Evolutionary conservation across 441 rosid species (phyloP), one percentile per base, ranked within the genome.

Genomic region (Adansonia grandidieri): DNA sequence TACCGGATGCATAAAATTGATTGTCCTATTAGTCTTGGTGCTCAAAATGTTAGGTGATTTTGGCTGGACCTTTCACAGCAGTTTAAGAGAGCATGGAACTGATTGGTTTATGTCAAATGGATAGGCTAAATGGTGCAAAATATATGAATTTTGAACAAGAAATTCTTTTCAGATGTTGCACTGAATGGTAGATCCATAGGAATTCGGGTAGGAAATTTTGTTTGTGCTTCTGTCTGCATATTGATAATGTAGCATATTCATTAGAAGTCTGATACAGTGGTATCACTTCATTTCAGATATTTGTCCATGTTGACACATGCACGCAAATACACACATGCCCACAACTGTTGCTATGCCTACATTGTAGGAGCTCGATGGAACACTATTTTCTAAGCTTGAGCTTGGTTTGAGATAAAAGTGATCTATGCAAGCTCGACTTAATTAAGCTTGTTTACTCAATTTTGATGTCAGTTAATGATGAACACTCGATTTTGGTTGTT

Each of bases 381-480:
- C 28, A 24, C 28, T 24, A 24, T 71, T 71, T n/a, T 28, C 11
- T 28, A 9, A 51, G 1, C 28, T 24, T 1, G 28, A 24, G 28
- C 28, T 24, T 24, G 28, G 28, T 24, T 24, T 24, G 28, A 24
- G 28, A 24, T 24, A 24, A 24, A 24, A 24, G 28, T 24, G 28
- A 24, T 24, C 28, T 24, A 24, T 24, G 28, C 28, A 24, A 24
- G 28, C 28, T 24, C 28, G 28, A 24, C 28, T 24, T 24, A 1
- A 24, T 24, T 24, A 24, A 24, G 28, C 28, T 24, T 24, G 28
- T 24, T 24, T 24, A 24, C 28, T 24, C 28, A 24, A 24, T 24
- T 50, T 66, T 74, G 63, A 60, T 71, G 48, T 6, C 15, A 71
- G 42, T 71, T 71, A n/a, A n/a, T 71, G 0, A n/a, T 71, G 75